phyloP scores from a whole-genome alignment of 2,329 filamentous ascomycete species.

The Laburnicola sp. region DNA sequence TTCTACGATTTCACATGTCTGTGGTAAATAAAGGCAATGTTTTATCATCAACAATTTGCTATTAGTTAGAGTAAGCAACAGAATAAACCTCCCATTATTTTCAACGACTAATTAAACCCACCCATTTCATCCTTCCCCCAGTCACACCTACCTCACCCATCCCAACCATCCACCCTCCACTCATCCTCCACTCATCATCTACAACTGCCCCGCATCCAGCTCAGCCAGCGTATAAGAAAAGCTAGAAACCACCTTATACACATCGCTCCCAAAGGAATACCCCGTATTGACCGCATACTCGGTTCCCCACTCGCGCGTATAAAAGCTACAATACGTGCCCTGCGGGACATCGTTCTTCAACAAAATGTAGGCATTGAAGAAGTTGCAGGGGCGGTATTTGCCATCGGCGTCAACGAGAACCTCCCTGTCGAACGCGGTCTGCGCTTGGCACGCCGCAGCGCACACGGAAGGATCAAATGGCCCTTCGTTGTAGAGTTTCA shows the following conservation, averaged over 20 bases:
- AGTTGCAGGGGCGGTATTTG: constrained; percentile 43
- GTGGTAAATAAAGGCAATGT: no score
- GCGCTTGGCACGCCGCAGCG: constrained; percentile 40
- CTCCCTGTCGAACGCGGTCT: constrained; percentile 40
- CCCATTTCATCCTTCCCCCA: no score
- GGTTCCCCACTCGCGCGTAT: constrained; percentile 24
- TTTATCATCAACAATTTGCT: no score
- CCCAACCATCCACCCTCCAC: no score
- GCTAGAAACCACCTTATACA: constrained; percentile 17
- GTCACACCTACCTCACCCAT: no score
- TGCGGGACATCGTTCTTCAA: constrained; percentile 39
- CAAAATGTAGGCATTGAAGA: constrained; percentile 46
- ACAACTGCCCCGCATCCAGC: constrained; percentile 10
- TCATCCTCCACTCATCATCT: neutral
- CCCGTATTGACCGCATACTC: constrained; percentile 29
- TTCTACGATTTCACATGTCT: no score
- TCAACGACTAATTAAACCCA: no score
- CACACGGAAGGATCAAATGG: constrained; percentile 37
- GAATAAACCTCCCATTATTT: no score
- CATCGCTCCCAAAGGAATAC: constrained; percentile 21
- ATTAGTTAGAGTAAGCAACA: no score
- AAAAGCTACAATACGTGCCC: constrained; percentile 43
- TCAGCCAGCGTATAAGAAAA: constrained; percentile 12
- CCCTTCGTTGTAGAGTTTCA: constrained; percentile 34
- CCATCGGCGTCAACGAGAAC: constrained; percentile 29